Evolutionary conservation across 495 filamentous ascomycete genomes (phyloP), one percentile per base, ranked within the genome.

Genomic region (Aspergillus biplanus): DNA sequence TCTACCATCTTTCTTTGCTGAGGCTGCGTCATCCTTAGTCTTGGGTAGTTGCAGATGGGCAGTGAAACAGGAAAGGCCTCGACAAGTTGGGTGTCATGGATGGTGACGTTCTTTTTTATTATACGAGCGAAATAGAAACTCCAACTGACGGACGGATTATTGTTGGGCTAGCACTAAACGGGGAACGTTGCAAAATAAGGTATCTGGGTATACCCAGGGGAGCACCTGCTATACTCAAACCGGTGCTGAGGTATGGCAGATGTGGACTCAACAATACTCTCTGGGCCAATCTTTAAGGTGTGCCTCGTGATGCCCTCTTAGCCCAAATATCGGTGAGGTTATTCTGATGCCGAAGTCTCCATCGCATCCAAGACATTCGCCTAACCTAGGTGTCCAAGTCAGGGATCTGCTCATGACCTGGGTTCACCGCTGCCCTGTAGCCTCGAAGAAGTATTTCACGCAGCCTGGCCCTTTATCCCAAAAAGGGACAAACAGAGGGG

Each of bases 21-120:
- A 59, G 55, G 48, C 65, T 65, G 57, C 65, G 59, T 67, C 58
- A 64, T 65, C 59, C 65, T 52, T 58, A 63, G 69, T 56, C 49
- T 72, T 76, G 73, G 74, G 64, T 76, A 73, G 67, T 66, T 67
- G 70, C 72, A 75, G 69, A 61, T 58, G 59, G 46, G 62, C 44
- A 67, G 74, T 79, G 71, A 69, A 75, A 78, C 72, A 68, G 57
- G 65, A 61, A 63, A 73, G 67, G 64, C 71, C 74, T 79, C 75
- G 75, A 67, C 60, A 79, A 77, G 58, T 59, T 60, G 58, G 33
- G 35, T 33, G 58, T 49, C 49, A 61, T 61, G 53, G 47, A 27
- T 27, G 21, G 61, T 54, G 60, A 39, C 53, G 48, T 50, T 63
- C 44, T 46, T 18, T 37, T 53, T 37, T 13, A 50, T 57, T 21